phyloP scores from a whole-genome alignment of 345 rosid species.

The Brassica nigra region DNA sequence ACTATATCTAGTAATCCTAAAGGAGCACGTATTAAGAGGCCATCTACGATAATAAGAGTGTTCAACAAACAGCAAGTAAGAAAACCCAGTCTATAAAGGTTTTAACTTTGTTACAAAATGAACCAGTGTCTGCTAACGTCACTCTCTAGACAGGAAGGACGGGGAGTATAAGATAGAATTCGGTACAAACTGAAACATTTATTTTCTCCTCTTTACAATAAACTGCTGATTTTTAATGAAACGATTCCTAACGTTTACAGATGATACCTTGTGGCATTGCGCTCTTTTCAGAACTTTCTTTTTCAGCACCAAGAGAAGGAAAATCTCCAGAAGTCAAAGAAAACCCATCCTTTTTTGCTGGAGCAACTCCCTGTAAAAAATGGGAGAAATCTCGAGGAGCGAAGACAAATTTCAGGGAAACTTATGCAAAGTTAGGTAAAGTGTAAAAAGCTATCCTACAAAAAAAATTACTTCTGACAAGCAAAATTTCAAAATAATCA shows the following conservation, averaged over 20 bases:
- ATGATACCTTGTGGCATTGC: conserved; percentile 66
- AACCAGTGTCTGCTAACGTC: conserved; percentile 7
- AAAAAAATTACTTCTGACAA: neutral
- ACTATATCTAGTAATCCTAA: conserved; percentile 21
- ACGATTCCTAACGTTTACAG: neutral
- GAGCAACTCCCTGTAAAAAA: conserved; percentile 62
- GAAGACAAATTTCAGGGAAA: neutral
- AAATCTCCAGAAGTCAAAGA: conserved; percentile 90
- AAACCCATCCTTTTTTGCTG: conserved; percentile 73
- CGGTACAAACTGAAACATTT: conserved; percentile 8
- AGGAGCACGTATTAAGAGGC: conserved; percentile 10
- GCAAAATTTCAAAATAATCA: conserved; percentile 7
- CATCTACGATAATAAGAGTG: neutral
- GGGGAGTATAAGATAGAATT: neutral
- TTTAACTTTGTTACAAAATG: conserved; percentile 17
- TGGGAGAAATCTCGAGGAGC: conserved; percentile 1
- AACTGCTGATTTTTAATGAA: neutral
- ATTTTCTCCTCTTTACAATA: neutral
- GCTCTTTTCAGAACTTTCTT: conserved; percentile 57
- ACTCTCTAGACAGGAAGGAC: neutral
- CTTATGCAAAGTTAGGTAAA: conserved; percentile 10
- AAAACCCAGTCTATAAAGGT: neutral
- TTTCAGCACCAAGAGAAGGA: conserved; percentile 89
- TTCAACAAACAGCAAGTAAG: conserved; percentile 21
- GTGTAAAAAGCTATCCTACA: conserved; percentile 13